Percentiles rank a stretch among this genome's conserved stretches.
Evolutionary conservation across 1,284 basidiomycete species (phyloP).

Genomic region (Pseudozyma hubeiensis): DNA sequence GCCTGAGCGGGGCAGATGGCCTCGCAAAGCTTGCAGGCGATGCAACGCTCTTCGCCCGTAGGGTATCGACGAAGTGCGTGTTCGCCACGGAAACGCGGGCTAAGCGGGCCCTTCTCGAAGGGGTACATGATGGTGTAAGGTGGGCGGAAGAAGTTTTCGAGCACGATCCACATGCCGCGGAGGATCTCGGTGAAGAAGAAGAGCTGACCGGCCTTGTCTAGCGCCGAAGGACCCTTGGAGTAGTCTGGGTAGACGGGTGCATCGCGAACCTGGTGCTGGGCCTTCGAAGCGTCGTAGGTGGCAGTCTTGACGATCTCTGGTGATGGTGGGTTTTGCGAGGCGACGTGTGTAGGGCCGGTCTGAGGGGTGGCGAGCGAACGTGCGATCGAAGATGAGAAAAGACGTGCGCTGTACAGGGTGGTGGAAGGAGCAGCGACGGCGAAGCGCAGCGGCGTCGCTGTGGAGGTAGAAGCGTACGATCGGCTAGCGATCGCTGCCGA

Average conservation of each 20-base stretch:
- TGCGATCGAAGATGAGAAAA: conserved; percentile 45
- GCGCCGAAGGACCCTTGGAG: conserved; percentile 75
- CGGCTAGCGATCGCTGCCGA: conserved; percentile 46
- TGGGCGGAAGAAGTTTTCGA: conserved; percentile 96
- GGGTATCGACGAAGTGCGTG: conserved; percentile 98
- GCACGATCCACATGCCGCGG: conserved; percentile 98
- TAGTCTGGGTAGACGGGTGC: conserved; percentile 66
- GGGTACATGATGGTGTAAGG: conserved; percentile 92
- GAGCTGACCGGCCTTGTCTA: conserved; percentile 91
- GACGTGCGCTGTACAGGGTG: conserved; percentile 34
- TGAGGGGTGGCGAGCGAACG: conserved; percentile 48
- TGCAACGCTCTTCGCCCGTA: conserved; percentile 98
- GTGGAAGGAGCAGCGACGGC: conserved; percentile 34
- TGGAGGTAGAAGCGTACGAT: conserved; percentile 37
- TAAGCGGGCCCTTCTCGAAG: conserved; percentile 92
- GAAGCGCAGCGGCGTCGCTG: conserved; percentile 37
- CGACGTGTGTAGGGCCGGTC: conserved; percentile 44
- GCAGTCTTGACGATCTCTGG: conserved; percentile 40
- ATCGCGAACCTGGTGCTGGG: conserved; percentile 27
- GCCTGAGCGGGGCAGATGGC: conserved; percentile 99
- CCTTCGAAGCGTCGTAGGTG: conserved; percentile 34
- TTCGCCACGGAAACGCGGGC: conserved; percentile 97
- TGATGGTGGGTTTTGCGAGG: conserved; percentile 21
- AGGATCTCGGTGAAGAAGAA: conserved; percentile 99
- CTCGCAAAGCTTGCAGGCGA: conserved; percentile 97